Base-by-base conservation (phyloP, 1,284 basidiomycete species). In the Irpex rosettiformis region DNA sequence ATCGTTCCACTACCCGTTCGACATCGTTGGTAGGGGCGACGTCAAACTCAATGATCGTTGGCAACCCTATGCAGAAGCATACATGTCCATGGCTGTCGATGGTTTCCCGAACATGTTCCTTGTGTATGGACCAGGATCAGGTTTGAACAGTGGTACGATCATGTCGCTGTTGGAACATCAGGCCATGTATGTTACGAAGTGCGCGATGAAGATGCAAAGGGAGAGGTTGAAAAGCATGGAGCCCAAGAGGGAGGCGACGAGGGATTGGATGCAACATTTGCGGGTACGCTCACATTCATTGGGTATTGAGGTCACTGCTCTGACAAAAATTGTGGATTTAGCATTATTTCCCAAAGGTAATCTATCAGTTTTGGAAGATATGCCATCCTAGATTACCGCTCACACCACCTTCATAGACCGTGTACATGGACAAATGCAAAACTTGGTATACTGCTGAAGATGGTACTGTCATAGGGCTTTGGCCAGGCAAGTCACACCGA, bases 361-460 rank as follows among this genome's bases (percentile, higher is more conserved):
- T 24, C 11, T 27, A 21, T 10, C 28, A 42, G n/a, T n/a, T n/a
- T n/a, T n/a, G n/a, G n/a, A n/a, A n/a, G n/a, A n/a, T n/a, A n/a
- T n/a, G n/a, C n/a, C n/a, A n/a, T n/a, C n/a, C n/a, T n/a, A 16
- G 7, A 10, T 25, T 29, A 21, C 21, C 25, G n/a, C n/a, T 21
- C 16, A 43, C 28, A 59, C 47, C 48, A 28, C 40, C n/a, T 8
- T 16, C 18, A 52, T 61, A 85, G 81, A 85, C 82, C 2, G 83
- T 86, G 1, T 87, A 79, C 66, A 77, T 77, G 30, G 78, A 79
- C 57, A 79, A 80, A 58, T 87, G 85, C 64, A 74, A 78, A 4
- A 83, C 83, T 2, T 89, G 86, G 86, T 88, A 88, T 65, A 87
- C 87, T 66, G 74, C 73, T 48, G 83, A 83, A 3, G 81, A 85